phyloP scores from a whole-genome alignment of 805 yeast genomes.

The Zygoascus bituminiphila region DNA sequence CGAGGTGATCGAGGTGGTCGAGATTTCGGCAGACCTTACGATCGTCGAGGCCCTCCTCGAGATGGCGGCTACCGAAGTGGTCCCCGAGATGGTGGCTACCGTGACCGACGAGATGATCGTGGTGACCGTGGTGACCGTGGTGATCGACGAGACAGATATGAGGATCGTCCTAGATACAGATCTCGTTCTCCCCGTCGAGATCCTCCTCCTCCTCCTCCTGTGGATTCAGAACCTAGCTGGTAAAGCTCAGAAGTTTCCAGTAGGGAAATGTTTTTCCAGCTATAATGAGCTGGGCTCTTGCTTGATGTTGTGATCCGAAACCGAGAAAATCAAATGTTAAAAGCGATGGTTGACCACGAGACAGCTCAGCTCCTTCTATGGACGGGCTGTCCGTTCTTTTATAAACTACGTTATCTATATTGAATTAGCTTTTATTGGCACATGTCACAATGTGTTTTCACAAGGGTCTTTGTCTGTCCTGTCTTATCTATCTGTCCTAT shows the following conservation, averaged over 20 bases:
- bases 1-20: slow-evolving; percentile 42
- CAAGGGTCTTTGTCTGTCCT: no score
- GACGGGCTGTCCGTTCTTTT: background rate
- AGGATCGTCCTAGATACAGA: slow-evolving; percentile 11
- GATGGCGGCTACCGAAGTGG: slow-evolving; percentile 39
- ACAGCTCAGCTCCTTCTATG: no score
- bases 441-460: background rate
- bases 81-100: slow-evolving; percentile 36
- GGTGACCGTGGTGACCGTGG: slow-evolving; percentile 14
- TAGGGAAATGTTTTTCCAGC: no score
- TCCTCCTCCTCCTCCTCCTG: slow-evolving; percentile 5
- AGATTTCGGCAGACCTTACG: slow-evolving; percentile 30
- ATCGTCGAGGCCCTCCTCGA: slow-evolving; percentile 39
- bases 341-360: background rate
- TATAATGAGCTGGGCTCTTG: background rate
- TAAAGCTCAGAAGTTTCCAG: no score
- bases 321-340: no score
- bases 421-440: background rate
- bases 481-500: no score
- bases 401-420: background rate
- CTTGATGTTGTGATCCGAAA: no score
- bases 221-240: slow-evolving; percentile 3
- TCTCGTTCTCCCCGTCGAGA: slow-evolving; percentile 10
- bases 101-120: slow-evolving; percentile 28
- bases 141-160: slow-evolving; percentile 14